Percentiles rank a stretch among this genome's conserved stretches.
Evolutionary conservation across 306 rosid genomes (phyloP).

Genomic region (Sindora glabra): DNA sequence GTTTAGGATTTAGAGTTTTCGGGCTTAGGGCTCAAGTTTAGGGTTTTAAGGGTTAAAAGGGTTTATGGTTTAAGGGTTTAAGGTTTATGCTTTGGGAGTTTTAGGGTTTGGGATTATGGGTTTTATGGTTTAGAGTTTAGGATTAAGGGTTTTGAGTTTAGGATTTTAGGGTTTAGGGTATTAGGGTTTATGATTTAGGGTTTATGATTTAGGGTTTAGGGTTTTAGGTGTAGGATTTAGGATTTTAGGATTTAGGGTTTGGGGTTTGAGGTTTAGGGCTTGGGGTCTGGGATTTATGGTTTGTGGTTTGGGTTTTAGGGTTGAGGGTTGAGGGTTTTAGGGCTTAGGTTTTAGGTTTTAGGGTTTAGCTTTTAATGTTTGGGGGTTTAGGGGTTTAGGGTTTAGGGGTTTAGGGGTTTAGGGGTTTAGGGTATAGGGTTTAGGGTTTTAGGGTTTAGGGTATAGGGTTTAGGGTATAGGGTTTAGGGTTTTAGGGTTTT

Average conservation of each 20-base stretch:
- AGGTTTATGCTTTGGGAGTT: conserved; percentile 8
- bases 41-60: too few species aligned
- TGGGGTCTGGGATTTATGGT: conserved; percentile 6
- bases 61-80: neutral
- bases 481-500: too few species aligned
- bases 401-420: too few species aligned
- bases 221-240: neutral
- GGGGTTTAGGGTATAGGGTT: conserved; percentile 13
- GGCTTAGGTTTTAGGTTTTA: conserved; percentile 12
- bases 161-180: too few species aligned
- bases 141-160: conserved; percentile 3
- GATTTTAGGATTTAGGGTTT: conserved; percentile 2
- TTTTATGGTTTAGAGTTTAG: neutral
- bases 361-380: conserved; percentile 19
- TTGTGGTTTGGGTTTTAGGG: conserved; percentile 13
- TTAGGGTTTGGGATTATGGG: neutral
- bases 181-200: neutral
- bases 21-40: neutral
- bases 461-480: too few species aligned
- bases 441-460: too few species aligned
- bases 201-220: neutral
- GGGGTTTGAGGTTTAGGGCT: conserved; percentile 11
- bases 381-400: conserved; percentile 12
- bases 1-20: neutral
- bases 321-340: conserved; percentile 5